Conservation (phyloP, 2,329 filamentous ascomycete genomes). For the Colletotrichum cuscutae region DNA sequence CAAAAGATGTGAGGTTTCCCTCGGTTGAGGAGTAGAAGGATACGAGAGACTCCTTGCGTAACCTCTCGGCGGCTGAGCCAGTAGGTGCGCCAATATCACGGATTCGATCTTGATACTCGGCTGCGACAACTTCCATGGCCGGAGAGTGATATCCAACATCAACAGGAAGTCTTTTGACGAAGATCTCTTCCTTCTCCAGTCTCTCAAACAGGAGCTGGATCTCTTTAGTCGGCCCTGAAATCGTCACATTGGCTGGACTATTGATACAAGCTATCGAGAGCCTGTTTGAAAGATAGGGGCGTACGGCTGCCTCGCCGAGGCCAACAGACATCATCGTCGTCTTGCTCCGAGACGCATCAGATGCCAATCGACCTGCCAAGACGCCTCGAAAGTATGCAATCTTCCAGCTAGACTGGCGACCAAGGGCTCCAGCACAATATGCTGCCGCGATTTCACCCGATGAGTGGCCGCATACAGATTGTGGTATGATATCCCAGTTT, state of each 20-base stretch:
- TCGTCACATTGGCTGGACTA: constrained; percentile 53
- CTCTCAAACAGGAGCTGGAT: constrained; percentile 45
- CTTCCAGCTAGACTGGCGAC: constrained; percentile 50
- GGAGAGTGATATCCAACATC: constrained; percentile 55
- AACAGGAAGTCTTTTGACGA: constrained; percentile 49
- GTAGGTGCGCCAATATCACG: background rate
- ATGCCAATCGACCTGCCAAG: constrained; percentile 11
- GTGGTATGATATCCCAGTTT: constrained; percentile 45
- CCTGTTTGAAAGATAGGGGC: constrained; percentile 40
- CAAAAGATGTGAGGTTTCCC: background rate
- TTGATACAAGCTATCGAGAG: constrained; percentile 55
- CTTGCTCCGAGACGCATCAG: background rate
- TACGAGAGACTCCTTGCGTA: background rate
- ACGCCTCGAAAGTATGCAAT: constrained; percentile 53
- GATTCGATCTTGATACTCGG: constrained; percentile 44
- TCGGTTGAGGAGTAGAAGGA: background rate
- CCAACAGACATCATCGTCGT: constrained; percentile 17
- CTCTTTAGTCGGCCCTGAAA: constrained; percentile 51
- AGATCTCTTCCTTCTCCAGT: constrained; percentile 41
- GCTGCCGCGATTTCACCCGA: constrained; percentile 59
- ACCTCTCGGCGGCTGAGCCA: background rate
- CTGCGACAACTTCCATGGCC: constrained; percentile 51
- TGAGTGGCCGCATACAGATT: constrained; percentile 54
- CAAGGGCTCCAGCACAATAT: constrained; percentile 49
- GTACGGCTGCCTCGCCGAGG: constrained; percentile 36